These are phyloP conservation scores for Oenanthe javanica DNA, from an alignment of 140 eudicot genomes.

Conservation along the genomic window DNA sequence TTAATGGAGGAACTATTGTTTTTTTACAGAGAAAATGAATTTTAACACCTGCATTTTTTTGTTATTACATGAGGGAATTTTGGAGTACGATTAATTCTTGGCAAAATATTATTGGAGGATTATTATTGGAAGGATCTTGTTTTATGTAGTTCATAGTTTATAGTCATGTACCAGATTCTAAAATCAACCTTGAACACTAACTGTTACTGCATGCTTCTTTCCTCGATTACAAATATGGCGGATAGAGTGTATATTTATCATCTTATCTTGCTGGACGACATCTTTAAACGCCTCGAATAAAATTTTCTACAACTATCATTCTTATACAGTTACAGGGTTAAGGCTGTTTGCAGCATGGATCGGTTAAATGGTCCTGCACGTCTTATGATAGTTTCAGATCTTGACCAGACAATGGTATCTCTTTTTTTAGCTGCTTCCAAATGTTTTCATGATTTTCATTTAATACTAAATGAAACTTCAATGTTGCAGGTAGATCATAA, in stretches of 20 bases:
- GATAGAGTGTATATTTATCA: neutral
- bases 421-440: neutral
- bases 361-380: constrained; percentile 29
- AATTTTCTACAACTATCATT: neutral
- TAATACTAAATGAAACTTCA: neutral
- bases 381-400: constrained; percentile 39
- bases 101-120: neutral
- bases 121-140: neutral
- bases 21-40: neutral
- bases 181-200: neutral
- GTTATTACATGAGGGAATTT: no score
- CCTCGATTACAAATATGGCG: neutral
- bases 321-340: constrained; percentile 19
- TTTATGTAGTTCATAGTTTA: neutral
- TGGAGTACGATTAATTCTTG: neutral
- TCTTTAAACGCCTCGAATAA: neutral
- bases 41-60: neutral
- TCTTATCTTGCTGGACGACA: neutral
- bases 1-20: neutral
- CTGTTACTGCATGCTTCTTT: neutral
- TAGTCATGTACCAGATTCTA: neutral
- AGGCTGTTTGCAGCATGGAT: constrained; percentile 12
- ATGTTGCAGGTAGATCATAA: constrained; percentile 47
- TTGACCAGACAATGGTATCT: constrained; percentile 49
- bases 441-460: neutral